Conservation (phyloP, 805 yeast genomes). For the Starmerella vaccinii region DNA sequence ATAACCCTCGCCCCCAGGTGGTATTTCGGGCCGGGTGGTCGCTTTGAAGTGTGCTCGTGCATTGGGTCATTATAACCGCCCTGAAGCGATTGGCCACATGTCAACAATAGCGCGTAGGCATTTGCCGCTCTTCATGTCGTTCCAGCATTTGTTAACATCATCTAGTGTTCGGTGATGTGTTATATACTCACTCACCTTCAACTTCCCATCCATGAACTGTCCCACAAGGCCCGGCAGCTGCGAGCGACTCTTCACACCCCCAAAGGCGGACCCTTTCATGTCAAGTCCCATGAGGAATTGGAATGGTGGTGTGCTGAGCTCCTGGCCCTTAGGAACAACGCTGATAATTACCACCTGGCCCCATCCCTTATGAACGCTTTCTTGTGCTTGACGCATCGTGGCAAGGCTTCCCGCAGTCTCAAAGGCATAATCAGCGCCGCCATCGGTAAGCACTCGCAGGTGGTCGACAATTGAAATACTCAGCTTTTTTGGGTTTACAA, state of each 20-base stretch:
- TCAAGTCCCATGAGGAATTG: slow-evolving; percentile 98
- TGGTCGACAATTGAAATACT: slow-evolving; percentile 62
- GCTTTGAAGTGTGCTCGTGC: too few relatives aligned
- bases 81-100: slow-evolving; percentile 9
- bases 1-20: not conserved
- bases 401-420: slow-evolving; percentile 95
- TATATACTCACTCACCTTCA: slow-evolving; percentile 89
- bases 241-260: slow-evolving; percentile 96
- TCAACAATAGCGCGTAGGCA: slow-evolving; percentile 78
- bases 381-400: slow-evolving; percentile 94
- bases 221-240: slow-evolving; percentile 87
- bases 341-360: slow-evolving; percentile 93
- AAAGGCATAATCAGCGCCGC: slow-evolving; percentile 92
- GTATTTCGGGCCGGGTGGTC: too few relatives aligned
- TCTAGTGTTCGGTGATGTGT: slow-evolving; percentile 76
- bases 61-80: not conserved
- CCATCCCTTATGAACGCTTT: slow-evolving; percentile 98
- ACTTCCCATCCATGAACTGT: slow-evolving; percentile 66
- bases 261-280: slow-evolving; percentile 99
- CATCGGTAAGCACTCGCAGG: slow-evolving; percentile 82
- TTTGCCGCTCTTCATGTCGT: slow-evolving; percentile 87
- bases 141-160: slow-evolving; percentile 79
- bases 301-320: slow-evolving; percentile 94
- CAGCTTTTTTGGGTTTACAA: slow-evolving; percentile 71
- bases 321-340: slow-evolving; percentile 97